Base-by-base conservation (phyloP, 2,329 filamentous ascomycete species). In the Xylaria sp. region DNA sequence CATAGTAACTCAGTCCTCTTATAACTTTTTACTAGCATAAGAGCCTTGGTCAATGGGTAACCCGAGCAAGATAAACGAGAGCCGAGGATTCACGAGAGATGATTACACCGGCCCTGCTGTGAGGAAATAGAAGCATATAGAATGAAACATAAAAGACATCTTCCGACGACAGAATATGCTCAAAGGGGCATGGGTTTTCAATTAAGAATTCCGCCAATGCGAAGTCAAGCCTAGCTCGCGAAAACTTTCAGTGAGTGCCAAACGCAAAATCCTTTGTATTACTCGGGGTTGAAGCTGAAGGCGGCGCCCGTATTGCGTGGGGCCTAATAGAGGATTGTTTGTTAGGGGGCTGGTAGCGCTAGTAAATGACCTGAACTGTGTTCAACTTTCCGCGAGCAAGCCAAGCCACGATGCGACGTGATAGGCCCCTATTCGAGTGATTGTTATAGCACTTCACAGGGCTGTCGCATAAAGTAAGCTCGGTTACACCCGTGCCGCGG, bases 331-430 rank as follows among this genome's bases (percentile, higher is more conserved):
- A 20, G n/a, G 46, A 48, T 48, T 1, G n/a, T 48, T 23, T 48
- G 18, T 18, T 46, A 46, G 41, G 44, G 41, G 44, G 9, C n/a
- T 48, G 28, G 52, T 28, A 20, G 18, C 18, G 31, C 9, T 56
- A 56, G 7, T 37, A 55, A 55, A n/a, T 37, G 52, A n/a, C 7
- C 18, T 37, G 52, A n/a, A 34, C 20, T 55, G 31, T 23, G 52
- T 56, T 56, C 52, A 56, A 56, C 52, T 56, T 56, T 56, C 37
- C 52, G 52, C 52, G 52, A 56, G 52, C 18, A 39, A 39, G 52
- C 52, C n/a, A 39, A 39, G 52, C 31, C 31, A 56, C 12, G 37
- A 20, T 37, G 31, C 52, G 34, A 55, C 51, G 34, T 55, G 51
- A n/a, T 31, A 18, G 10, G 25, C 50, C 50, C 50, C 50, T 31